phyloP scores from a whole-genome alignment of 2,329 filamentous ascomycete species.

The Trichoderma afroharzianum region DNA sequence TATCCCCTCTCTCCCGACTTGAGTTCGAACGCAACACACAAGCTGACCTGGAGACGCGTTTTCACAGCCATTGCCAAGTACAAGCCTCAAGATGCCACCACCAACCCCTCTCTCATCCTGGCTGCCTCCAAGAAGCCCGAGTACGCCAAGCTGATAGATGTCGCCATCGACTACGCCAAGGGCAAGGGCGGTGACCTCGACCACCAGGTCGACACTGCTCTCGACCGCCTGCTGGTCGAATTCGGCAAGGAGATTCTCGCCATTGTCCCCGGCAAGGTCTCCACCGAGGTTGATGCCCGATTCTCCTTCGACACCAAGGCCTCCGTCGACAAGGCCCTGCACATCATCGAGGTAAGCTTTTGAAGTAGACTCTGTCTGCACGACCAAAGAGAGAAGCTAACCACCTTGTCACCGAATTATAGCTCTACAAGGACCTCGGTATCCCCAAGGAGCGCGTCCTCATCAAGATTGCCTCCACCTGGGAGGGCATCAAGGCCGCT shows the following conservation, averaged over 20 bases:
- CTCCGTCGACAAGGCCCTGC: conserved; percentile 91
- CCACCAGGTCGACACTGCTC: conserved; percentile 80
- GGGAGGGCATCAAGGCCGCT: conserved; percentile 99
- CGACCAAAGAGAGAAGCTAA: conserved; percentile 15
- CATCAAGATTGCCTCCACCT: conserved; percentile 99
- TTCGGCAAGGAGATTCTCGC: conserved; percentile 97
- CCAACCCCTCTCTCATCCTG: conserved; percentile 98
- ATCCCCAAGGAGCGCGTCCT: conserved; percentile 91
- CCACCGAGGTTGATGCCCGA: conserved; percentile 93
- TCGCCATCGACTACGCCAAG: conserved; percentile 84
- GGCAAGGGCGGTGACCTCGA: conserved; percentile 64
- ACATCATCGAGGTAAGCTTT: conserved; percentile 81
- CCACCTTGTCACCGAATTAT: conserved; percentile 12
- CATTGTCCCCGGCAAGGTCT: conserved; percentile 97
- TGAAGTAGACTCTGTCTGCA: background rate
- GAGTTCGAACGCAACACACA: background rate
- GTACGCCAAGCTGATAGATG: conserved; percentile 88
- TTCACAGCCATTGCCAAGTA: conserved; percentile 90
- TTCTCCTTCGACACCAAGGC: conserved; percentile 94
- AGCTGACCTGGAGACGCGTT: conserved; percentile 31
- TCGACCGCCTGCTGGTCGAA: conserved; percentile 93
- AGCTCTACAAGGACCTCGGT: conserved; percentile 93
- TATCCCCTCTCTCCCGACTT: background rate
- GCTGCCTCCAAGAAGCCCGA: conserved; percentile 97
- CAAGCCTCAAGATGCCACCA: conserved; percentile 99